These are phyloP conservation scores for Tetragonia tetragonoides DNA, from an alignment of 148 eudicot species.

Conservation along the genomic window DNA sequence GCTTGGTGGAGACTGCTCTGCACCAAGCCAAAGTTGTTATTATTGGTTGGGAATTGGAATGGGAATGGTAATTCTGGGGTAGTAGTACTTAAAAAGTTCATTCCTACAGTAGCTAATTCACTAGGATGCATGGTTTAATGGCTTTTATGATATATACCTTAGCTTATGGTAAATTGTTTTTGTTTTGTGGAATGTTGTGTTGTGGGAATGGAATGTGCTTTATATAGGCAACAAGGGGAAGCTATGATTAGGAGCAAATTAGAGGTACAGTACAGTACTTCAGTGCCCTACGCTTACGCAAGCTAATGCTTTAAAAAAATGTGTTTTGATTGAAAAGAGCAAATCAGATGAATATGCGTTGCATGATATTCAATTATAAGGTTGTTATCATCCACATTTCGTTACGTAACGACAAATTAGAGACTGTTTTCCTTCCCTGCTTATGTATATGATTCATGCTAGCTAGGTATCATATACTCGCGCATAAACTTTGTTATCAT, in stretches of 20 bases:
- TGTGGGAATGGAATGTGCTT: neutral
- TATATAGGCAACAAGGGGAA: constrained; percentile 23
- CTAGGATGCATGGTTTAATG: constrained; percentile 39
- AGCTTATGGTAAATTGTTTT: neutral
- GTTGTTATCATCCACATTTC: constrained; percentile 20
- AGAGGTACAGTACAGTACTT: constrained; percentile 7
- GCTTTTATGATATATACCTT: neutral
- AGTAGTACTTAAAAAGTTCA: constrained; percentile 29
- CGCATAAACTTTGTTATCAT: too few species aligned
- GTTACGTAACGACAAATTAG: constrained; percentile 23
- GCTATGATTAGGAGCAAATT: neutral
- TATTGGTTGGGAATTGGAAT: constrained; percentile 25
- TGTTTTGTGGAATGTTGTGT: neutral
- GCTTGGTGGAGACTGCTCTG: constrained; percentile 24
- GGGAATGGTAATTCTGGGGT: constrained; percentile 24
- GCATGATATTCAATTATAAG: constrained; percentile 21
- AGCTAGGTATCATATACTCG: too few species aligned
- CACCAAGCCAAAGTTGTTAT: constrained; percentile 25
- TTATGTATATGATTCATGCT: neutral
- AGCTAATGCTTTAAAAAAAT: neutral
- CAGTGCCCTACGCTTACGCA: constrained; percentile 32
- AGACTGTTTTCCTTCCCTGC: constrained; percentile 10
- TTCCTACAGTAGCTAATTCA: constrained; percentile 27
- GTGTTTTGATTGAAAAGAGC: constrained; percentile 11
- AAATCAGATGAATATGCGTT: constrained; percentile 37